Conservation (phyloP, 2,329 filamentous ascomycete species). For the Cyanodermella asteris region DNA sequence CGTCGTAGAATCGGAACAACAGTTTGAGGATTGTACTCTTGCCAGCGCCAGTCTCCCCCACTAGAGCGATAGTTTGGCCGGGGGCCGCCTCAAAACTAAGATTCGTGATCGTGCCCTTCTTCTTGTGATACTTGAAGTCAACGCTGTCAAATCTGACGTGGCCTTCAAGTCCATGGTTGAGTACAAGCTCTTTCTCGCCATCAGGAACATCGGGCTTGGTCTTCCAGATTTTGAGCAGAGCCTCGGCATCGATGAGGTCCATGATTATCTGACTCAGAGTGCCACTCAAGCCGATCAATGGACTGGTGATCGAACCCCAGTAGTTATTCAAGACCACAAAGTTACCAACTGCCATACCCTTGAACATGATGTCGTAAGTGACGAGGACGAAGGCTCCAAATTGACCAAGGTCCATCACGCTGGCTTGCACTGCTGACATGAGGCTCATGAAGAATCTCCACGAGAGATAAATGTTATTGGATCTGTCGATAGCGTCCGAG, state of each 20-base stretch:
- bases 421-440: conserved; percentile 22
- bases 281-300: too few relatives aligned
- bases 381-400: conserved; percentile 29
- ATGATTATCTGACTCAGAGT: too few relatives aligned
- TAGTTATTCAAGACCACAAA: conserved; percentile 45
- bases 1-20: conserved; percentile 32
- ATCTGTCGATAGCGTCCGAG: conserved; percentile 15
- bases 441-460: too few relatives aligned
- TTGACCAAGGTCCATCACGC: conserved; percentile 26
- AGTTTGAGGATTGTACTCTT: conserved; percentile 34
- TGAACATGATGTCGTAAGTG: conserved; percentile 28
- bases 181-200: conserved; percentile 16
- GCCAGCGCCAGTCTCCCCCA: conserved; percentile 37
- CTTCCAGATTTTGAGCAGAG: conserved; percentile 24
- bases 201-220: conserved; percentile 24
- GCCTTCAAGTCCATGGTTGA: conserved; percentile 19
- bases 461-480: conserved; percentile 10
- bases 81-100: conserved; percentile 24
- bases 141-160: conserved; percentile 28
- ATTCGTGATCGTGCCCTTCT: conserved; percentile 25
- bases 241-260: conserved; percentile 43
- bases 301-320: conserved; percentile 30
- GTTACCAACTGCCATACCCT: conserved; percentile 30
- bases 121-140: conserved; percentile 29
- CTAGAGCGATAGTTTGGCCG: conserved; percentile 30